A percentile compares a stretch with the other conserved stretches of the same genome.
phyloP scores from a whole-genome alignment of 768 basidiomycete species.

The Kwoniella dendrophila region DNA sequence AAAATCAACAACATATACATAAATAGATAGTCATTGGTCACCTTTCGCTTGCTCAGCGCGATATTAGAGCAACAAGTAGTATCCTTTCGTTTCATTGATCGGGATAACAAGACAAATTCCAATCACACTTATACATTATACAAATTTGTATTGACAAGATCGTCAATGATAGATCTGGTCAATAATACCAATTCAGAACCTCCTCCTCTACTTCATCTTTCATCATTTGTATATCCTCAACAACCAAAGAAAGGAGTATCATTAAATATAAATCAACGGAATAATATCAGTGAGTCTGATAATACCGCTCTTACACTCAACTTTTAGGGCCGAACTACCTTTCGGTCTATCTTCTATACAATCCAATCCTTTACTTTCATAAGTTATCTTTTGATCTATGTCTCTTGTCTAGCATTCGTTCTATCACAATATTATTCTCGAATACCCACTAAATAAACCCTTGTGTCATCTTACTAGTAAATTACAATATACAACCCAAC shows the following conservation, averaged over 20 bases:
- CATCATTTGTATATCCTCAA: background rate
- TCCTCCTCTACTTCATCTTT: constrained; percentile 12
- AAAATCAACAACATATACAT: too few species aligned
- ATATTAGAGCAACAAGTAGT: too few species aligned
- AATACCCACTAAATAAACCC: background rate
- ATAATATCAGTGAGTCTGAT: background rate
- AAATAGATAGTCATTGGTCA: too few species aligned
- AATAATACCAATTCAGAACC: constrained; percentile 5
- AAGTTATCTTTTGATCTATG: too few species aligned
- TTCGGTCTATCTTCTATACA: background rate
- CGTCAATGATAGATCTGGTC: constrained; percentile 16
- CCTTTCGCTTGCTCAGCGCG: too few species aligned
- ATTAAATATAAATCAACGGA: background rate
- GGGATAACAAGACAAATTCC: too few species aligned
- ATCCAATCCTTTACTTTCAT: background rate
- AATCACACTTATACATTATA: too few species aligned
- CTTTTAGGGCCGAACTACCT: background rate
- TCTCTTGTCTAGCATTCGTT: background rate
- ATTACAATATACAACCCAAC: background rate
- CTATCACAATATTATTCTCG: background rate
- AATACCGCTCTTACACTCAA: background rate
- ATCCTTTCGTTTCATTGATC: too few species aligned
- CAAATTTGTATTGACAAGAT: constrained; percentile 5
- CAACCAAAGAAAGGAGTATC: background rate
- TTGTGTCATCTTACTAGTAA: background rate